Evolutionary conservation across 2,329 filamentous ascomycete species (phyloP).

Genomic region (Zarea fungicola): DNA sequence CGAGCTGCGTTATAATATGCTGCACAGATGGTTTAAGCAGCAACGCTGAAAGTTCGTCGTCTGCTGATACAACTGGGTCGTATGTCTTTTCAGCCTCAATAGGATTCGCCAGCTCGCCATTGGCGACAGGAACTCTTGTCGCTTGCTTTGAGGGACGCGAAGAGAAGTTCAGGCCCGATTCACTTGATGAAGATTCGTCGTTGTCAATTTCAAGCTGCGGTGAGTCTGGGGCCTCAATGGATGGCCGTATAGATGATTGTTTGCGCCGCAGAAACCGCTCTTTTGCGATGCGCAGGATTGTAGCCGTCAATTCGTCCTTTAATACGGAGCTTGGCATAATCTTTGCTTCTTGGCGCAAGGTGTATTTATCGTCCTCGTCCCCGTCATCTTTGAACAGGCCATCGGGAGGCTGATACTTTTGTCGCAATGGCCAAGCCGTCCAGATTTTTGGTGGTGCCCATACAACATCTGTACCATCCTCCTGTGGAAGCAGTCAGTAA

Average conservation of each 20-base stretch:
- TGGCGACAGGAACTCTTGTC: background rate
- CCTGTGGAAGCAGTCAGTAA: conserved; percentile 18
- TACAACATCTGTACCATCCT: conserved; percentile 24
- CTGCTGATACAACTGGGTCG: conserved; percentile 55
- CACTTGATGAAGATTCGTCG: background rate
- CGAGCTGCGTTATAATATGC: conserved; percentile 65
- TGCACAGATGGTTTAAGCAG: conserved; percentile 64
- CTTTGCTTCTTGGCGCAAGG: conserved; percentile 39
- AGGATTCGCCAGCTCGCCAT: background rate
- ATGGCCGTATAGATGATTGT: conserved; percentile 9
- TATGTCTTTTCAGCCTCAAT: conserved; percentile 22
- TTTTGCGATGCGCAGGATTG: conserved; percentile 62
- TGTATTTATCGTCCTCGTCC: conserved; percentile 47
- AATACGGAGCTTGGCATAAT: conserved; percentile 54
- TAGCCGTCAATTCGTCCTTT: conserved; percentile 64
- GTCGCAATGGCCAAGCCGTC: conserved; percentile 79
- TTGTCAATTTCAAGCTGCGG: conserved; percentile 6
- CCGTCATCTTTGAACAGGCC: conserved; percentile 42
- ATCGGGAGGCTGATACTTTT: conserved; percentile 54
- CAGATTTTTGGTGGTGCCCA: conserved; percentile 58
- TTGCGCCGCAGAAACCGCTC: conserved; percentile 46
- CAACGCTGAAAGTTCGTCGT: conserved; percentile 62
- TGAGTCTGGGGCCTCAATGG: conserved; percentile 18
- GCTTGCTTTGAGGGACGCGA: background rate
- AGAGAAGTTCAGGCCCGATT: background rate